A percentile compares a stretch with the other conserved stretches of the same genome.
Conservation (phyloP, 2,329 filamentous ascomycete species). For the Botryotinia calthae region DNA sequence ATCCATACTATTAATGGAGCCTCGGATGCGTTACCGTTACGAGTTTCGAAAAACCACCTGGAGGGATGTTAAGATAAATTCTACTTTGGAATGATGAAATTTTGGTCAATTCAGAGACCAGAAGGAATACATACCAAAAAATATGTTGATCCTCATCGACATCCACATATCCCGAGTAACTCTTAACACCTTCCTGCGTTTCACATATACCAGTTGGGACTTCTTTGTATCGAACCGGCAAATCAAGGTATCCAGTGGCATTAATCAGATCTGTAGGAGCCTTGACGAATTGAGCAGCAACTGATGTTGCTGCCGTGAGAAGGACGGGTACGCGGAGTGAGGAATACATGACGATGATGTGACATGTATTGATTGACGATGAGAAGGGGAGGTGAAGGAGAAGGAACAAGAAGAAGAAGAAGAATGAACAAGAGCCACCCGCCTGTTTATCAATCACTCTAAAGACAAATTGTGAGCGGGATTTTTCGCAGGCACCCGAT, state of each 20-base stretch:
- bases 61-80: background rate
- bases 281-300: conserved; percentile 40
- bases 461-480: background rate
- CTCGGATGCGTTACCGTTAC: conserved; percentile 47
- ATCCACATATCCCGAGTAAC: conserved; percentile 46
- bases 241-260: conserved; percentile 40
- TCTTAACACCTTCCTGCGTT: conserved; percentile 43
- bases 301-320: conserved; percentile 1
- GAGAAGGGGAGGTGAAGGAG: background rate
- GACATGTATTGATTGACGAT: background rate
- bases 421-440: background rate
- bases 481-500: background rate
- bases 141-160: conserved; percentile 43
- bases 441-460: background rate
- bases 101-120: background rate
- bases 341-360: conserved; percentile 2
- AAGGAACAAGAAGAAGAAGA: background rate
- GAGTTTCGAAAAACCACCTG: conserved; percentile 45
- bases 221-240: conserved; percentile 49
- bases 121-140: conserved; percentile 35
- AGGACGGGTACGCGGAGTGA: background rate
- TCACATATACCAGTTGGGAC: conserved; percentile 49
- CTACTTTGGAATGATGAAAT: background rate
- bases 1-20: conserved; percentile 59
- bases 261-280: conserved; percentile 41